Evolutionary conservation across 2,329 filamentous ascomycete species (phyloP).

Genomic region (Teratosphaeria epicoccoides): DNA sequence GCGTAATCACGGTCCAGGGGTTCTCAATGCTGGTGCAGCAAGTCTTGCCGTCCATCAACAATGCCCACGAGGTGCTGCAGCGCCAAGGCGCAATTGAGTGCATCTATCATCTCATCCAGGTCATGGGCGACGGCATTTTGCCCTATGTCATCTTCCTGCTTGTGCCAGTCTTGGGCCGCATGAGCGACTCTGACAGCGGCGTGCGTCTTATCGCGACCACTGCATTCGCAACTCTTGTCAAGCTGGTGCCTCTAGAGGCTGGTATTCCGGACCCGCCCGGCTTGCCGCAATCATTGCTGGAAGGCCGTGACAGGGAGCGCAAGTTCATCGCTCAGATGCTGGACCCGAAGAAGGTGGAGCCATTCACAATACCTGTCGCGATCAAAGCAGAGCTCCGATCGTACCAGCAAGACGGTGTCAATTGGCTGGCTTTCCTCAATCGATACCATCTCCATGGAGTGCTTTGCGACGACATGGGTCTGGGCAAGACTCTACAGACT

Average conservation of each 20-base stretch:
- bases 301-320: conserved; percentile 83
- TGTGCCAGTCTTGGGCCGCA: conserved; percentile 87
- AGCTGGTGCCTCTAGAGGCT: conserved; percentile 90
- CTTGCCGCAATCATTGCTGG: conserved; percentile 74
- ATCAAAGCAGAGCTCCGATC: conserved; percentile 95
- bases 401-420: conserved; percentile 97
- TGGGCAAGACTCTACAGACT: conserved; percentile 94
- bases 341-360: conserved; percentile 91
- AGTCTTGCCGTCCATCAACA: conserved; percentile 83
- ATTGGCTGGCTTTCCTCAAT: conserved; percentile 97
- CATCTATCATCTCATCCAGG: conserved; percentile 92
- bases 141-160: conserved; percentile 99
- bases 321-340: conserved; percentile 96
- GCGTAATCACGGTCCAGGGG: conserved; percentile 84
- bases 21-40: conserved; percentile 95
- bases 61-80: conserved; percentile 75
- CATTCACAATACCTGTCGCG: conserved; percentile 84
- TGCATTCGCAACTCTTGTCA: conserved; percentile 92
- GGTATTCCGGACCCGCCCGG: conserved; percentile 95
- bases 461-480: conserved; percentile 97
- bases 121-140: conserved; percentile 93
- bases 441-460: conserved; percentile 97
- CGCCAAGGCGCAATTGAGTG: conserved; percentile 91
- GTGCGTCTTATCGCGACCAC: conserved; percentile 90
- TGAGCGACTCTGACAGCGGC: conserved; percentile 97